Conservation (phyloP, 2,329 filamentous ascomycete species). For the Ustulina deusta region DNA sequence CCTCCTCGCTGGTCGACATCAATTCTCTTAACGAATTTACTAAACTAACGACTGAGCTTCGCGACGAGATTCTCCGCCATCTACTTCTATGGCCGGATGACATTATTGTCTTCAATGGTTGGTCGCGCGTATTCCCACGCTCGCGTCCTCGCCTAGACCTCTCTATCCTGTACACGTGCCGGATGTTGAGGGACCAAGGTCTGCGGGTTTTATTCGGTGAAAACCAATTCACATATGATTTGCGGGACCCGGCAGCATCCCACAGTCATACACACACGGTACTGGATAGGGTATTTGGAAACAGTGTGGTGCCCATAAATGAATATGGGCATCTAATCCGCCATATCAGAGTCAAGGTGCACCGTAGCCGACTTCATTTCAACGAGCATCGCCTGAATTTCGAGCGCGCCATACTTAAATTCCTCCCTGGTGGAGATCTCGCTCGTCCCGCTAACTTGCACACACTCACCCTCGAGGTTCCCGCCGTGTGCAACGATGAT, state of each 20-base stretch:
- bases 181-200: conserved; percentile 54
- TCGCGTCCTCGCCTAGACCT: conserved; percentile 50
- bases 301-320: conserved; percentile 49
- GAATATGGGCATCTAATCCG: conserved; percentile 57
- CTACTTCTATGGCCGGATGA: conserved; percentile 49
- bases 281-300: conserved; percentile 47
- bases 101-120: conserved; percentile 51
- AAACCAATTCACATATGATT: conserved; percentile 61
- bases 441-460: conserved; percentile 50
- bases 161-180: conserved; percentile 55
- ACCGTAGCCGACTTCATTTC: conserved; percentile 54
- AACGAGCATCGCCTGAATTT: conserved; percentile 47
- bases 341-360: conserved; percentile 57
- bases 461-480: conserved; percentile 58
- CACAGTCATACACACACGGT: conserved; percentile 30
- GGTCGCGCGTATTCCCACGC: conserved; percentile 50
- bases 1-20: background rate
- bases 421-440: conserved; percentile 46
- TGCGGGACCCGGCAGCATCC: conserved; percentile 54
- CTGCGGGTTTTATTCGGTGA: conserved; percentile 59
- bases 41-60: conserved; percentile 49
- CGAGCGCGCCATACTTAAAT: conserved; percentile 54
- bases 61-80: conserved; percentile 51
- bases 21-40: conserved; percentile 26
- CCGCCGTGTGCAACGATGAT: conserved; percentile 44